Evolutionary conservation across 2,329 filamentous ascomycete genomes (phyloP).

Genomic region (Ophiostoma sp.): DNA sequence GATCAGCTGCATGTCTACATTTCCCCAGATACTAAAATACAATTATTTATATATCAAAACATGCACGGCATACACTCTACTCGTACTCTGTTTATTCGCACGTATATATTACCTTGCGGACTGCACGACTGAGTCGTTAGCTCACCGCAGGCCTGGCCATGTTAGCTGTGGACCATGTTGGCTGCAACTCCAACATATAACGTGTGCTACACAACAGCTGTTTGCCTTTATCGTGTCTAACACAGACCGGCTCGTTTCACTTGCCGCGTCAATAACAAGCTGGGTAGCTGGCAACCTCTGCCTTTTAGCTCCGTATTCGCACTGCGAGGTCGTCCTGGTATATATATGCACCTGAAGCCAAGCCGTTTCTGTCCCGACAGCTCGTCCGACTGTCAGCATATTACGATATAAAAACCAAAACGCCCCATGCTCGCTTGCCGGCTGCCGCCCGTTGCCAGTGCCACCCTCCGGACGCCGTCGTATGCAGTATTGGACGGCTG

Average conservation of each 20-base stretch:
- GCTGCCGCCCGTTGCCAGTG: background rate
- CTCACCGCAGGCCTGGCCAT: background rate
- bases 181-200: background rate
- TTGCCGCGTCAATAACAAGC: background rate
- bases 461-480: background rate
- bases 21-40: background rate
- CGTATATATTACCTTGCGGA: background rate
- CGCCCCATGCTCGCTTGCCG: background rate
- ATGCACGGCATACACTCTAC: background rate
- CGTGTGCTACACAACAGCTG: slow-evolving; percentile 5
- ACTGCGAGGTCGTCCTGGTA: background rate
- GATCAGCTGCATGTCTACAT: background rate
- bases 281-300: background rate
- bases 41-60: background rate
- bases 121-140: background rate
- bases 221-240: background rate
- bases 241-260: background rate
- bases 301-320: background rate
- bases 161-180: background rate
- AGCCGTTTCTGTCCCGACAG: background rate
- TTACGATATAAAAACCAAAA: background rate
- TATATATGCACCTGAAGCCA: background rate
- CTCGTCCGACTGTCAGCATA: background rate
- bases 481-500: background rate
- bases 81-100: background rate